Percentiles rank a stretch among this genome's conserved stretches.
phyloP scores from a whole-genome alignment of 805 yeast genomes.

The Blastobotrys muscicola region DNA sequence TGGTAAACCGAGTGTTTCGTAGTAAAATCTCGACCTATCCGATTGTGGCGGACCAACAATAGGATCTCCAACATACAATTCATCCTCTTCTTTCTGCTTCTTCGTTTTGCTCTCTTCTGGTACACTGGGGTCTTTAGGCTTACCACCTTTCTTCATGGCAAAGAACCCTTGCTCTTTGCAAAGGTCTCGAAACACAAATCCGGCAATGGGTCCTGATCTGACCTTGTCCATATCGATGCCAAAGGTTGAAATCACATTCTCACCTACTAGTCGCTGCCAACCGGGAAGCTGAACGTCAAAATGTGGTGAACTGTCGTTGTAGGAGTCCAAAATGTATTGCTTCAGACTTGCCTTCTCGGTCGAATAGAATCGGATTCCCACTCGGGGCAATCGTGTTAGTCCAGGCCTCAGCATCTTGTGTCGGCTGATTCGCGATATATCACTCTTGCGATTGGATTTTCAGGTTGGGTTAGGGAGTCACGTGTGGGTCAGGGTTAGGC shows the following conservation, averaged over 20 bases:
- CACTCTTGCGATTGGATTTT: no score
- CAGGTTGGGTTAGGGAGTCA: no score
- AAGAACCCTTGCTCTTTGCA: slow-evolving; percentile 63
- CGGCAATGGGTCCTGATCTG: slow-evolving; percentile 92
- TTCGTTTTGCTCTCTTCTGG: neutral
- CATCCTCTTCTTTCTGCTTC: neutral
- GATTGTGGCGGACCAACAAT: slow-evolving; percentile 31
- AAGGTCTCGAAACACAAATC: slow-evolving; percentile 74
- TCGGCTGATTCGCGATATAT: no score
- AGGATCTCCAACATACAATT: slow-evolving; percentile 10
- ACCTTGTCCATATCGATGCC: slow-evolving; percentile 84
- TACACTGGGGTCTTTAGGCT: neutral
- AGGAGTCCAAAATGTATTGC: slow-evolving; percentile 1
- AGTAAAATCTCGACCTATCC: slow-evolving; percentile 73
- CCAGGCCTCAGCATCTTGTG: no score
- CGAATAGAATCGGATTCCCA: slow-evolving; percentile 1
- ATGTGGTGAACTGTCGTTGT: neutral
- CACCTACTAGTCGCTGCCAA: slow-evolving; percentile 28
- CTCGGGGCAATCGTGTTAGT: no score
- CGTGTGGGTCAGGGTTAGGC: no score
- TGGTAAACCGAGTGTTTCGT: slow-evolving; percentile 73
- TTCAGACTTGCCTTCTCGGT: slow-evolving; percentile 12
- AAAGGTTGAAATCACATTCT: slow-evolving; percentile 34
- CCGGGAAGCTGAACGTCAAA: slow-evolving; percentile 7
- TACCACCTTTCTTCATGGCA: neutral